Percentiles rank a stretch among this genome's conserved stretches.
These are phyloP conservation scores for Chloris gayana DNA, from an alignment of 176 grass and related monocot species.

Conservation along the genomic window DNA sequence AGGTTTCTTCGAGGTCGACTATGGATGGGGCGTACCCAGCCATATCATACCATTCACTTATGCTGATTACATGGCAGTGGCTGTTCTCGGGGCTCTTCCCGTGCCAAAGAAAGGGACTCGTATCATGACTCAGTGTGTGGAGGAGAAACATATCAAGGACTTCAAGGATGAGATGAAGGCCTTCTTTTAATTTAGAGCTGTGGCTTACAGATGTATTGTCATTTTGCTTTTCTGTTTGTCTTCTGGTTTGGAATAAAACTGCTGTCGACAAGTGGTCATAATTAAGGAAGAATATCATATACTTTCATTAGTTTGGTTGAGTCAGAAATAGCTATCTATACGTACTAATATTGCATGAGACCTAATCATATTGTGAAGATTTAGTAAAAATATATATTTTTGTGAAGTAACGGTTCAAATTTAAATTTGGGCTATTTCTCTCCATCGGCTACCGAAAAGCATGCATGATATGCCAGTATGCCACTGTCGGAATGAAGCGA, in stretches of 20 bases:
- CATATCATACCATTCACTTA: slow-evolving; percentile 67
- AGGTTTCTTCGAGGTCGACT: slow-evolving; percentile 70
- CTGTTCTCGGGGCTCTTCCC: slow-evolving; percentile 56
- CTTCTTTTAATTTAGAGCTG: slow-evolving; percentile 44
- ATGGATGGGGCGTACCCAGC: slow-evolving; percentile 63
- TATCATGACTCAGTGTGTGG: slow-evolving; percentile 72
- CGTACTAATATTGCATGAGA: too few relatives aligned
- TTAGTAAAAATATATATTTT: too few relatives aligned
- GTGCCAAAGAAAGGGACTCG: slow-evolving; percentile 50
- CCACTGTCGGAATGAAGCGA: too few relatives aligned
- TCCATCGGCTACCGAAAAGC: too few relatives aligned
- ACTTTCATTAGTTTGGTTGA: too few relatives aligned
- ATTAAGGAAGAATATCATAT: too few relatives aligned
- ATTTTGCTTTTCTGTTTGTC: background rate
- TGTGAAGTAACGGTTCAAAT: too few relatives aligned
- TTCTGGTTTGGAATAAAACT: background rate
- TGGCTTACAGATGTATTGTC: background rate
- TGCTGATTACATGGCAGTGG: slow-evolving; percentile 69
- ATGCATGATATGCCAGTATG: too few relatives aligned
- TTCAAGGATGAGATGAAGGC: slow-evolving; percentile 63
- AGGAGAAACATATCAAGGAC: slow-evolving; percentile 41
- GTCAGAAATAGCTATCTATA: too few relatives aligned
- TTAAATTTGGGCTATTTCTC: too few relatives aligned
- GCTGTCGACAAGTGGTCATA: background rate
- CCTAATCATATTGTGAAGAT: too few relatives aligned